Evolutionary conservation across 257 asterid species (phyloP).

Genomic region (Galeopsis tetrahit): DNA sequence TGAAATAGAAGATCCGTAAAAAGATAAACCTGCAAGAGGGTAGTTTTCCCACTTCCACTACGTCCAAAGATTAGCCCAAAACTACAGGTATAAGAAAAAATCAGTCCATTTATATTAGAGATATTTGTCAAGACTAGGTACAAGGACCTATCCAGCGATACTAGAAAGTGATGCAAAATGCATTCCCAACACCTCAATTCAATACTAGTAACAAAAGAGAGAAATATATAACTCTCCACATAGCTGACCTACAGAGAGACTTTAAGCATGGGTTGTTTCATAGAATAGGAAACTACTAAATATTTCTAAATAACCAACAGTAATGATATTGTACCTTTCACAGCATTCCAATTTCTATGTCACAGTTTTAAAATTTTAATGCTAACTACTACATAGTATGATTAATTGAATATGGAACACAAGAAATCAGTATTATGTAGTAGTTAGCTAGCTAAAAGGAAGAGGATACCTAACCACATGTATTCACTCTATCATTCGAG

Average conservation of each 20-base stretch:
- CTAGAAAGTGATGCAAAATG: slow-evolving; percentile 24
- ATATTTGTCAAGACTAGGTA: slow-evolving; percentile 18
- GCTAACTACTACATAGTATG: neutral
- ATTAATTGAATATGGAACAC: slow-evolving; percentile 9
- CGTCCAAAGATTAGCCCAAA: slow-evolving; percentile 88
- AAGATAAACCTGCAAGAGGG: slow-evolving; percentile 81
- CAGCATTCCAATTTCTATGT: slow-evolving; percentile 5
- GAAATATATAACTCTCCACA: slow-evolving; percentile 4
- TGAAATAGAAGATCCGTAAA: slow-evolving; percentile 9
- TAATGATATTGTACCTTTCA: slow-evolving; percentile 8
- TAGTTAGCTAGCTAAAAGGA: neutral
- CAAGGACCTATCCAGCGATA: slow-evolving; percentile 7
- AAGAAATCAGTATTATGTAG: too few species aligned
- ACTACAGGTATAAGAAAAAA: slow-evolving; percentile 45
- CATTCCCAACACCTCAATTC: slow-evolving; percentile 24
- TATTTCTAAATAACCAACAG: neutral
- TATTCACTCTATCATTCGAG: neutral
- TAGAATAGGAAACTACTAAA: neutral
- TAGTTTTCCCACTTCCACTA: slow-evolving; percentile 97
- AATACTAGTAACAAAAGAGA: slow-evolving; percentile 3
- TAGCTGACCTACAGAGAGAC: slow-evolving; percentile 11
- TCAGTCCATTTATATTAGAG: slow-evolving; percentile 21
- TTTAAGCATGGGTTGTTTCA: slow-evolving; percentile 2
- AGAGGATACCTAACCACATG: slow-evolving; percentile 1
- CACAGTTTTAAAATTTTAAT: neutral